Evolutionary conservation across 495 filamentous ascomycete species (phyloP), one percentile per base, ranked within the genome.

Genomic region (Hypoxylon intermedium): DNA sequence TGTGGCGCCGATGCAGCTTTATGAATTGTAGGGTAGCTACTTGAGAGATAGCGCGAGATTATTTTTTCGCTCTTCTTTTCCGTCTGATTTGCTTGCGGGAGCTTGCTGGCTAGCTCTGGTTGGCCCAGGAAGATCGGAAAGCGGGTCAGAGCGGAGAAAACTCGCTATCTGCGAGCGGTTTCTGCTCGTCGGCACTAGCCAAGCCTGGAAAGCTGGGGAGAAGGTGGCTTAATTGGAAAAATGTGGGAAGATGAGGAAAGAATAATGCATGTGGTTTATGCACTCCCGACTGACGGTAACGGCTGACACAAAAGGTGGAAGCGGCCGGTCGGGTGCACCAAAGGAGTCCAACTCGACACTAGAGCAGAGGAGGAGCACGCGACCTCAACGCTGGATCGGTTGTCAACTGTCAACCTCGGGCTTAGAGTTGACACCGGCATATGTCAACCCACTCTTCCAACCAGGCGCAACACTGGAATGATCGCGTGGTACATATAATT

Each of bases 71-170:
- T 44, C 12, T 20, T 37, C 49, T 24, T 46, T 53, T 36, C 18
- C 26, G n/a, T 40, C n/a, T 45, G 26, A 21, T 43, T 12, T 21
- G 13, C 15, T 41, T 37, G 16, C 21, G 19, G 19, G 19, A 23
- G 41, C 38, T 55, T 43, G 0, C 6, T 53, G 34, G 13, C n/a
- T 38, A n/a, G 33, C 26, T 18, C 18, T 65, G 50, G 38, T 65
- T 65, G 55, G 61, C 21, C 47, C 6, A 38, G 9, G n/a, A 44
- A 38, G 45, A 44, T n/a, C 42, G 44, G 43, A 38, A 41, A 40
- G 34, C 43, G 60, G 55, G 51, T 43, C 54, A 11, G 12, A 40
- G 50, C 55, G 61, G 61, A 60, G 61, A 55, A 55, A 24, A 59
- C 40, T 38, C 55, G 55, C 48, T 55, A n/a, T 44, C 31, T 33